These are phyloP conservation scores for Sambucus nigra DNA, from an alignment of 129 eudicot species.

Conservation along the genomic window DNA sequence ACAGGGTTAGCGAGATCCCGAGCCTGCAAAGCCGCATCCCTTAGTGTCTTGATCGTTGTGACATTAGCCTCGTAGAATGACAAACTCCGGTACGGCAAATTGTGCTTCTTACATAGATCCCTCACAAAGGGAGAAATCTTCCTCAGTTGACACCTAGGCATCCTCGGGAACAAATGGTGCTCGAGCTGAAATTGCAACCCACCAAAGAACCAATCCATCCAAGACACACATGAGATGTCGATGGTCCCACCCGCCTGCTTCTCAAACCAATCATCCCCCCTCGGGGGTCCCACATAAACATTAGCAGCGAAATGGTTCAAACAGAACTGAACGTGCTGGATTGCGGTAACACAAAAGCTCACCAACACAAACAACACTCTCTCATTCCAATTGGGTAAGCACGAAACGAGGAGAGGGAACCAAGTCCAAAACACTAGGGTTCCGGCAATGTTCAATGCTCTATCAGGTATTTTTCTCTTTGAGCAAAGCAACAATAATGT, in stretches of 20 bases:
- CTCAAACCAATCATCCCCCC: slow-evolving; percentile 25
- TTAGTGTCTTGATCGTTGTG: slow-evolving; percentile 16
- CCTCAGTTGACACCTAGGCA: slow-evolving; percentile 27
- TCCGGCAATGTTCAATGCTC: slow-evolving; percentile 17
- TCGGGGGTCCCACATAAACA: slow-evolving; percentile 22
- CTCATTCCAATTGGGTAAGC: slow-evolving; percentile 25
- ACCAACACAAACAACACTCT: slow-evolving; percentile 19
- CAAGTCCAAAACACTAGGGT: slow-evolving; percentile 33
- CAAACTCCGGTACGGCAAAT: slow-evolving; percentile 21
- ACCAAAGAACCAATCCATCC: slow-evolving; percentile 40
- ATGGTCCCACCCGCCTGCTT: slow-evolving; percentile 30
- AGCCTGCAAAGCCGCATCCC: slow-evolving; percentile 26
- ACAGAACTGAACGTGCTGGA: slow-evolving; percentile 27
- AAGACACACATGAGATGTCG: slow-evolving; percentile 18
- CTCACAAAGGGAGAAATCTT: slow-evolving; percentile 19
- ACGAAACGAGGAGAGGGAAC: slow-evolving; percentile 28
- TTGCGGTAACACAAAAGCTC: slow-evolving; percentile 15
- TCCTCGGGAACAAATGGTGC: slow-evolving; percentile 29
- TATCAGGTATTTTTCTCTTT: slow-evolving; percentile 21
- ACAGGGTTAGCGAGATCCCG: slow-evolving; percentile 10
- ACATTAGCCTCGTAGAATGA: slow-evolving; percentile 18
- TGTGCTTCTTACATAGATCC: slow-evolving; percentile 29
- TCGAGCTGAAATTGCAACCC: slow-evolving; percentile 35
- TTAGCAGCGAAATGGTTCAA: slow-evolving; percentile 26
- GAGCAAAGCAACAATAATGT: slow-evolving; percentile 20